Percentiles rank a stretch among this genome's conserved stretches.
phyloP scores from a whole-genome alignment of 331 rosid species.

The Phaseolus coccineus region DNA sequence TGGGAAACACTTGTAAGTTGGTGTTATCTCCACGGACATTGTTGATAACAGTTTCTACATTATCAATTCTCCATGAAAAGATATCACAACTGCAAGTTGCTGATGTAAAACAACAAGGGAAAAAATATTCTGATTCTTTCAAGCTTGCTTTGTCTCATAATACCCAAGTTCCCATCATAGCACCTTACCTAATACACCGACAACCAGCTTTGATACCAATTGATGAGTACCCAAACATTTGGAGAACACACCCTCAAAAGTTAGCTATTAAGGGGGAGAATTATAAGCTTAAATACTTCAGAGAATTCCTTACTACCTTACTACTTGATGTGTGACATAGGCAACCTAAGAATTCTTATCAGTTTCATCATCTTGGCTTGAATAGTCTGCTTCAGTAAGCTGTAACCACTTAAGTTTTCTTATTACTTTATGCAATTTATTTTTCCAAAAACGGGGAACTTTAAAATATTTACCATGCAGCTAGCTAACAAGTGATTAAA shows the following conservation, averaged over 20 bases:
- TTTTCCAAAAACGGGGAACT: not conserved
- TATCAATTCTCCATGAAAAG: not conserved
- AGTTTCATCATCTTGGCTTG: not conserved
- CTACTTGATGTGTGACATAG: too few relatives aligned
- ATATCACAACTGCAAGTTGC: not conserved
- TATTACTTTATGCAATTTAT: not conserved
- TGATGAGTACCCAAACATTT: too few relatives aligned
- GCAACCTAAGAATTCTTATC: too few relatives aligned
- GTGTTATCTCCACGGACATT: not conserved
- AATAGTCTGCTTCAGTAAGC: conserved; percentile 1
- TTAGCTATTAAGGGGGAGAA: too few relatives aligned
- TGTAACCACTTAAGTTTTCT: not conserved
- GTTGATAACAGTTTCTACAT: too few relatives aligned
- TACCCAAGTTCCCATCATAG: too few relatives aligned
- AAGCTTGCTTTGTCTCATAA: not conserved
- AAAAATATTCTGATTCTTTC: conserved; percentile 1
- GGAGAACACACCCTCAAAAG: too few relatives aligned
- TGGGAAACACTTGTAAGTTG: not conserved
- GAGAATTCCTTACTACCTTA: too few relatives aligned
- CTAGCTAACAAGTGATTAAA: not conserved
- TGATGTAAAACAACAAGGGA: not conserved
- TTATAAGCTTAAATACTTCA: too few relatives aligned
- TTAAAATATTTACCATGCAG: not conserved
- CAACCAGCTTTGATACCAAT: too few relatives aligned
- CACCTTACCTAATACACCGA: too few relatives aligned